Base-by-base conservation (phyloP, 805 yeast genomes). In the Blastobotrys americana region DNA sequence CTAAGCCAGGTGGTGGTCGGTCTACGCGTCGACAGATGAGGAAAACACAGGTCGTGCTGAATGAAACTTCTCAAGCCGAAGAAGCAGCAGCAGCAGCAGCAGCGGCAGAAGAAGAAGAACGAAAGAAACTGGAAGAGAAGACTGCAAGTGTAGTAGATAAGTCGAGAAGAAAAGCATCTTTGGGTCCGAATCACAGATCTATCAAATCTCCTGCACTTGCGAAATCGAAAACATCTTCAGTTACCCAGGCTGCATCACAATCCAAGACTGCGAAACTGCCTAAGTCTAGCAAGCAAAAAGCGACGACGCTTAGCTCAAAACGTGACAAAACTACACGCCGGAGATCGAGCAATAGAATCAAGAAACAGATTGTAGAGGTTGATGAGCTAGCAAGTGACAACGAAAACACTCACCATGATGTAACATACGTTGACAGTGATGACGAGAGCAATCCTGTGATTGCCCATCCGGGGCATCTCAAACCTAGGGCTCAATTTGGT, bases 381-480 rank as follows among this genome's bases (percentile, higher is more conserved):
- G 16, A 15, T 16, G 37, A 34, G 13, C 13, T 15, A 3, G 45
- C 22, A n/a, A 23, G 25, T 35, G 50, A 47, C 34, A 31, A 33
- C 45, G 45, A 48, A 47, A 36, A 36, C 37, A 23, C 41, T 15
- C 44, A 43, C 17, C 56, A 56, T 41, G 63, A 63, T 1, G 36
- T 59, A 23, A 54, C 48, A 34, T 25, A 46, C 3, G 59, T 57
- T 34, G 48, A 59, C 8, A 59, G 59, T 10, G 27, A 31, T 41
- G 31, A 28, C 34, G 20, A 23, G 36, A 41, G 31, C 4, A 44
- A 39, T n/a, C 79, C 73, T 37, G 60, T 71, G 3, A 67, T 80
- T 3, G 72, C 83, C 0, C 81, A 82, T 53, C 88, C 89, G 5
- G 63, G 67, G 20, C 84, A 80, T 61, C 67, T 66, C 5, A 61